phyloP scores from a whole-genome alignment of 495 filamentous ascomycete species.

The Bacidia rubella region DNA sequence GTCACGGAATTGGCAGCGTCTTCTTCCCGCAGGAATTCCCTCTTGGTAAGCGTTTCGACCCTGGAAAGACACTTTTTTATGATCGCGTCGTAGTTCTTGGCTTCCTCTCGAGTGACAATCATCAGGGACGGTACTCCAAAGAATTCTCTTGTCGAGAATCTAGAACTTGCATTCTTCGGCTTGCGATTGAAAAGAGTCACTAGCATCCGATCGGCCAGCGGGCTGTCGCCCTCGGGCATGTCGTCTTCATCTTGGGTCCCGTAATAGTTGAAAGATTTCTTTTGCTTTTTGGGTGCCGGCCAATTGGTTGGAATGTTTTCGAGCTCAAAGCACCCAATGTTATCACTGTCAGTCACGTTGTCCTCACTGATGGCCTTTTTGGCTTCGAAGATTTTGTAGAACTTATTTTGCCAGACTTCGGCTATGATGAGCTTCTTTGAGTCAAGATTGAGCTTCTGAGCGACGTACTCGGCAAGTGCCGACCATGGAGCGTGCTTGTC shows the following conservation, averaged over 20 bases:
- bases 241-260: constrained; percentile 44
- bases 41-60: constrained; percentile 47
- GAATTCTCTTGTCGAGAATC: constrained; percentile 26
- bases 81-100: constrained; percentile 43
- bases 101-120: constrained; percentile 46
- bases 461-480: constrained; percentile 62
- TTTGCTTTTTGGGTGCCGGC: constrained; percentile 39
- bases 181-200: constrained; percentile 68
- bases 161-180: constrained; percentile 32
- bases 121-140: constrained; percentile 50
- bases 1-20: constrained; percentile 26
- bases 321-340: constrained; percentile 64
- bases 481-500: constrained; percentile 68
- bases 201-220: constrained; percentile 54
- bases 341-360: constrained; percentile 46
- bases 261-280: constrained; percentile 23
- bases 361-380: constrained; percentile 50
- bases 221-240: constrained; percentile 43
- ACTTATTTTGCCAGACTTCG: constrained; percentile 66
- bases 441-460: constrained; percentile 46
- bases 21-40: constrained; percentile 41
- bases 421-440: constrained; percentile 48
- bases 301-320: constrained; percentile 68
- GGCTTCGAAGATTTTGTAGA: constrained; percentile 74
- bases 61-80: constrained; percentile 45